Evolutionary conservation across 176 grass and related monocot species (phyloP), one percentile per base, ranked within the genome.

Genomic region (Eragrostis curvula): DNA sequence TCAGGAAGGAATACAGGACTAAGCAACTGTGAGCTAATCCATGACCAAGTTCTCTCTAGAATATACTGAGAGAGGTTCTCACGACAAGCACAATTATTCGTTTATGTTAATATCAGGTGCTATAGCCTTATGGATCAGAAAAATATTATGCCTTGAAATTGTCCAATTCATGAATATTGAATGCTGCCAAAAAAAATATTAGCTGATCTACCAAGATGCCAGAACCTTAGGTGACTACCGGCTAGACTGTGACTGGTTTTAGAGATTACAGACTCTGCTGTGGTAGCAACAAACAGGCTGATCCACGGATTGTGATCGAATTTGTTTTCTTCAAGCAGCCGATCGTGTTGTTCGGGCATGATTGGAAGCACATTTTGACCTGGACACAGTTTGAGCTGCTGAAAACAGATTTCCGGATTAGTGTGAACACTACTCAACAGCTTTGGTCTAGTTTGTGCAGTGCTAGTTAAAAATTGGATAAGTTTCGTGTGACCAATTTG

Each of bases 281-380:
- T 21, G 28, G 48, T 78, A 86, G 71, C 40, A 25, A 63, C 75
- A 52, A 80, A 75, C 82, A 81, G 48, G 27, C 65, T 81, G 71
- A 27, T 13, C 28, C 57, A 48, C n/a, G 10, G 78, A 89, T 55
- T 63, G 64, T 14, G 83, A 85, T 77, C 41, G 66, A 85, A 85
- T 78, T 15, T 0, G 40, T 86, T 82, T 55, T 77, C 58, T 82
- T 85, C 21, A 48, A 80, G 25, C 25, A 40, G 72, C 78, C 58
- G 57, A 71, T 66, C 40, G 47, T 72, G 69, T 82, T 78, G 78
- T 66, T 77, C 30, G 21, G 32, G 83, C 65, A 43, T 77, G 27
- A 67, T 78, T 82, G 83, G 65, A 70, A 81, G 17, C 48, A 71
- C 44, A 71, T 68, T 55, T 56, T 77, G 83, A 81, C 71, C 18